phyloP scores from a whole-genome alignment of 2,329 filamentous ascomycete genomes.

The Penicillium hesseltinei region DNA sequence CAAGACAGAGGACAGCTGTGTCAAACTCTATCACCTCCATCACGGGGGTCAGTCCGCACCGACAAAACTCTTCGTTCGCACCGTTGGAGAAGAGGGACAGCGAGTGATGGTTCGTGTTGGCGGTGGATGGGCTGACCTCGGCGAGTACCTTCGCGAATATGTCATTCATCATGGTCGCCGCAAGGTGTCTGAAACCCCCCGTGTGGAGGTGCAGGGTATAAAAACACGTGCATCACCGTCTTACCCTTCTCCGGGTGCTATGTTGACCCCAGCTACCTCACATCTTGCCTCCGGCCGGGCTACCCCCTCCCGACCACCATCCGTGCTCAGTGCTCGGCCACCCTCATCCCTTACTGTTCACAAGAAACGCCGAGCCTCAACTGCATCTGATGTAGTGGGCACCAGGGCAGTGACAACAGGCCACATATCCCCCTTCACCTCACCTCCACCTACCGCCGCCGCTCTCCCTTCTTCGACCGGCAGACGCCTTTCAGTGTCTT shows the following conservation, averaged over 20 bases:
- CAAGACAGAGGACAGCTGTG: constrained; percentile 62
- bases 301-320: constrained; percentile 39
- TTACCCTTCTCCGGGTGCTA: constrained; percentile 28
- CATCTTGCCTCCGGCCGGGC: constrained; percentile 29
- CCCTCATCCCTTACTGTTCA: constrained; percentile 41
- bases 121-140: constrained; percentile 96
- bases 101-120: constrained; percentile 97
- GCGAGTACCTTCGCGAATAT: constrained; percentile 91
- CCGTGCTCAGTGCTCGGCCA: constrained; percentile 38
- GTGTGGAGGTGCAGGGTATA: constrained; percentile 56
- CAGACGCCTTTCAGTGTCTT: constrained; percentile 40
- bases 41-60: constrained; percentile 79
- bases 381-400: constrained; percentile 31
- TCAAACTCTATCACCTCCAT: constrained; percentile 89
- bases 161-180: constrained; percentile 85
- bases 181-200: constrained; percentile 53
- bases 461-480: constrained; percentile 20
- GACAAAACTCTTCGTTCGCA: constrained; percentile 90
- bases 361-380: constrained; percentile 40
- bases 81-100: constrained; percentile 85
- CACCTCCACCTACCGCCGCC: constrained; percentile 20
- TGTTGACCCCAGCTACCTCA: constrained; percentile 19
- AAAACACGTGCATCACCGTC: constrained; percentile 33
- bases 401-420: constrained; percentile 30
- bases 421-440: constrained; percentile 31